These are phyloP conservation scores for Vanrija pseudolonga DNA, from an alignment of 1,284 basidiomycete species.

Conservation along the genomic window DNA sequence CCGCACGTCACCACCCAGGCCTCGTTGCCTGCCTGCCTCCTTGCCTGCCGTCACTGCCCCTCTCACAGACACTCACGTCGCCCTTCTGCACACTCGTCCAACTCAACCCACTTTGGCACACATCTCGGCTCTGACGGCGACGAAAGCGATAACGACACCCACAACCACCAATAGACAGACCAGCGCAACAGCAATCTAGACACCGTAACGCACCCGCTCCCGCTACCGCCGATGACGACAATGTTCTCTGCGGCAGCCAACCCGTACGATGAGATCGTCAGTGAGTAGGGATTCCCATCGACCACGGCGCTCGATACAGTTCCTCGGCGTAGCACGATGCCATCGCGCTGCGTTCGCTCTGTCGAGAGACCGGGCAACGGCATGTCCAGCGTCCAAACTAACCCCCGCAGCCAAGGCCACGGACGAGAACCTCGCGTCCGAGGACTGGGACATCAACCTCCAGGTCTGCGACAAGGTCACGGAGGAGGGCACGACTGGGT, in stretches of 20 bases:
- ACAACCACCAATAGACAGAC: not conserved
- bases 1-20: too few relatives aligned
- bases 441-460: conserved; percentile 94
- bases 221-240: not conserved
- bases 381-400: not conserved
- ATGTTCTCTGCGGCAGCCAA: conserved; percentile 58
- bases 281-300: too few relatives aligned
- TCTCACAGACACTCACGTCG: too few relatives aligned
- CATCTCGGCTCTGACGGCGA: not conserved
- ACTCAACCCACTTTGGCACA: not conserved
- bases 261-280: conserved; percentile 89
- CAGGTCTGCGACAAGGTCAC: conserved; percentile 95
- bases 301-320: too few relatives aligned
- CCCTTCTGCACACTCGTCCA: not conserved
- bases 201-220: too few relatives aligned
- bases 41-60: too few relatives aligned
- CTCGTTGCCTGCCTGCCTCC: too few relatives aligned
- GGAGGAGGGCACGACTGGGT: conserved; percentile 82
- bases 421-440: conserved; percentile 86
- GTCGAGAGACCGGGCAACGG: too few relatives aligned
- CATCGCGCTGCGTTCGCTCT: too few relatives aligned
- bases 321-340: too few relatives aligned
- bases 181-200: too few relatives aligned
- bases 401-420: conserved; percentile 74
- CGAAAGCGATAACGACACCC: not conserved